A percentile compares a stretch with the other conserved stretches of the same genome.
Conservation (phyloP, 805 yeast genomes). For the Starmerella tilneyi region DNA sequence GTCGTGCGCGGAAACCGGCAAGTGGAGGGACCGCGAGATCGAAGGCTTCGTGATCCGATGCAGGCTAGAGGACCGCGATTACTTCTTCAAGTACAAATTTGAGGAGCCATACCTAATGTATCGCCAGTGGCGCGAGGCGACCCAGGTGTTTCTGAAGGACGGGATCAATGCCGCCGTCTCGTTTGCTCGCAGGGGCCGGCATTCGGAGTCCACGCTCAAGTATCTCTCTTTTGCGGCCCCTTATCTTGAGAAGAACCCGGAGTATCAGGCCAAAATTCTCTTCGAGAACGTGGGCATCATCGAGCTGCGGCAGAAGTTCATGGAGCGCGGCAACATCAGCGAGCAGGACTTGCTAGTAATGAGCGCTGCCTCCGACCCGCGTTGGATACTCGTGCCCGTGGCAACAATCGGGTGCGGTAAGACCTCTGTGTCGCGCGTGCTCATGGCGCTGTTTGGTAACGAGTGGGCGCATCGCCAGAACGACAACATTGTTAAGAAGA, state of each 20-base stretch:
- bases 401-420: constrained; percentile 95
- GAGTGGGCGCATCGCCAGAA: constrained; percentile 69
- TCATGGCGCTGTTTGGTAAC: constrained; percentile 42
- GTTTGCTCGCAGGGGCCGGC: constrained; percentile 33
- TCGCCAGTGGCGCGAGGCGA: constrained; percentile 76
- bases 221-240: constrained; percentile 61
- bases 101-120: constrained; percentile 91
- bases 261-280: constrained; percentile 38
- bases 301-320: constrained; percentile 54
- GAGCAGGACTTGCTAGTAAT: constrained; percentile 51
- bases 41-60: constrained; percentile 93
- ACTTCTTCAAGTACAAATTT: constrained; percentile 85
- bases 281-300: constrained; percentile 60
- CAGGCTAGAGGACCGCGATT: constrained; percentile 37
- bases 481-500: constrained; percentile 45
- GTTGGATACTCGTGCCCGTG: constrained; percentile 64
- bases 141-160: constrained; percentile 38
- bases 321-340: constrained; percentile 42
- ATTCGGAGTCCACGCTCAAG: constrained; percentile 49
- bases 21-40: constrained; percentile 40
- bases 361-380: constrained; percentile 29
- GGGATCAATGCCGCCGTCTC: constrained; percentile 25
- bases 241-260: constrained; percentile 42
- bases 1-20: constrained; percentile 58
- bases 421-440: constrained; percentile 63